Percentiles rank a stretch among this genome's conserved stretches.
These are phyloP conservation scores for Kuraishia ogatae DNA, from an alignment of 805 yeast genomes.

Conservation along the genomic window DNA sequence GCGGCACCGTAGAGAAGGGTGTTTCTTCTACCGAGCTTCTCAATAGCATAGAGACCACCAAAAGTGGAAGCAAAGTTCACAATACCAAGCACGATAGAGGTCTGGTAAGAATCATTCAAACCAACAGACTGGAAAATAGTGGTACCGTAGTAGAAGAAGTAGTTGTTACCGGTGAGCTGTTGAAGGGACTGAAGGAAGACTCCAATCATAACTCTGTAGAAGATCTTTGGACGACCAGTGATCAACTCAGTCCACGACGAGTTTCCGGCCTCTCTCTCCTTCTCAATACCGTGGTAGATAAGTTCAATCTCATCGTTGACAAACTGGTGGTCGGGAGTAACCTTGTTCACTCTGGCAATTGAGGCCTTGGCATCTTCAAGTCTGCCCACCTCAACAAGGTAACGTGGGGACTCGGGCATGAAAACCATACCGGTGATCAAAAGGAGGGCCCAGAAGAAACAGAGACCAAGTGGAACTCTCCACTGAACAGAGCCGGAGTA, in stretches of 20 bases:
- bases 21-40: constrained; percentile 56
- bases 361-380: constrained; percentile 45
- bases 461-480: constrained; percentile 53
- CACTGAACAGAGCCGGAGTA: constrained; percentile 47
- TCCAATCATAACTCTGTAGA: constrained; percentile 37
- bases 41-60: constrained; percentile 45
- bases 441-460: constrained; percentile 46
- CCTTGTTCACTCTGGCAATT: constrained; percentile 38
- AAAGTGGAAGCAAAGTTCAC: constrained; percentile 40
- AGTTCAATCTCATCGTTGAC: constrained; percentile 24
- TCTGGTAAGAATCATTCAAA: constrained; percentile 35
- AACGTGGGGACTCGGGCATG: constrained; percentile 70
- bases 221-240: constrained; percentile 40
- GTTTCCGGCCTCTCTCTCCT: constrained; percentile 39
- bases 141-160: constrained; percentile 64
- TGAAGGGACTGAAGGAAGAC: constrained; percentile 51
- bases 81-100: constrained; percentile 34
- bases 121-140: constrained; percentile 47
- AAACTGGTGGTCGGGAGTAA: constrained; percentile 19
- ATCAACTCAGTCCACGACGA: constrained; percentile 44
- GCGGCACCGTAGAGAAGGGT: constrained; percentile 53
- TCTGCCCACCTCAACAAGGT: constrained; percentile 43
- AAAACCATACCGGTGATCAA: constrained; percentile 48
- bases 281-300: constrained; percentile 35
- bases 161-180: constrained; percentile 68